phyloP scores from a whole-genome alignment of 345 rosid genomes.

The Bruguiera gymnorhiza region DNA sequence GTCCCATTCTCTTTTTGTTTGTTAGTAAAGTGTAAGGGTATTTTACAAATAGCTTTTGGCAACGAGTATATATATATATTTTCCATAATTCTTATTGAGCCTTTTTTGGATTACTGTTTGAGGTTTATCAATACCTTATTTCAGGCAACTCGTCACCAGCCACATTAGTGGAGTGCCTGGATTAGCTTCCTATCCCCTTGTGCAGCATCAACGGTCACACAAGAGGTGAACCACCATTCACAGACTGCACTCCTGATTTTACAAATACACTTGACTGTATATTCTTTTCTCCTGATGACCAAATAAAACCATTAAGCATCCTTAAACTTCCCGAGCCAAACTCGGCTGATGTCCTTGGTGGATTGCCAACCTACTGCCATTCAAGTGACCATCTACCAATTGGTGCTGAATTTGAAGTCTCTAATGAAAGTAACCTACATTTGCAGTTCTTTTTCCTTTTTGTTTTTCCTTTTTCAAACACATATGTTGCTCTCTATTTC shows the following conservation, averaged over 20 bases:
- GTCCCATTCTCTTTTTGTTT: too few relatives aligned
- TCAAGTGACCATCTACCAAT: slow-evolving; percentile 96
- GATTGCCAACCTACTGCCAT: slow-evolving; percentile 73
- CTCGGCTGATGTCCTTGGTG: slow-evolving; percentile 55
- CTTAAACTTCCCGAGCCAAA: slow-evolving; percentile 61
- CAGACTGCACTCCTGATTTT: slow-evolving; percentile 85
- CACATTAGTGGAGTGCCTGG: slow-evolving; percentile 34
- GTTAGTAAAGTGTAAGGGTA: too few relatives aligned
- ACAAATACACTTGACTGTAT: slow-evolving; percentile 79
- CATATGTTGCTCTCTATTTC: too few relatives aligned
- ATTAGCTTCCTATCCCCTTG: slow-evolving; percentile 57
- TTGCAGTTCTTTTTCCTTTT: background rate
- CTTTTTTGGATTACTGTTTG: slow-evolving; percentile 19
- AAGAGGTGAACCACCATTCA: slow-evolving; percentile 81
- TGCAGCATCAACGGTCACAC: slow-evolving; percentile 61
- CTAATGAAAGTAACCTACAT: background rate
- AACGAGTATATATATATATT: background rate
- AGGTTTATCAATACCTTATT: slow-evolving; percentile 79
- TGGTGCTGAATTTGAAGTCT: slow-evolving; percentile 75
- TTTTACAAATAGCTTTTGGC: background rate
- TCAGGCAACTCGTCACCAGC: slow-evolving; percentile 43
- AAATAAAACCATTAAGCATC: slow-evolving; percentile 55
- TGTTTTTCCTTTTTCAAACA: too few relatives aligned
- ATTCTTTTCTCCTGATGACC: slow-evolving; percentile 60
- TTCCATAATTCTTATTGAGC: background rate